Base-by-base conservation (phyloP, 495 filamentous ascomycete genomes). In the Astrothelium macrocarpum region DNA sequence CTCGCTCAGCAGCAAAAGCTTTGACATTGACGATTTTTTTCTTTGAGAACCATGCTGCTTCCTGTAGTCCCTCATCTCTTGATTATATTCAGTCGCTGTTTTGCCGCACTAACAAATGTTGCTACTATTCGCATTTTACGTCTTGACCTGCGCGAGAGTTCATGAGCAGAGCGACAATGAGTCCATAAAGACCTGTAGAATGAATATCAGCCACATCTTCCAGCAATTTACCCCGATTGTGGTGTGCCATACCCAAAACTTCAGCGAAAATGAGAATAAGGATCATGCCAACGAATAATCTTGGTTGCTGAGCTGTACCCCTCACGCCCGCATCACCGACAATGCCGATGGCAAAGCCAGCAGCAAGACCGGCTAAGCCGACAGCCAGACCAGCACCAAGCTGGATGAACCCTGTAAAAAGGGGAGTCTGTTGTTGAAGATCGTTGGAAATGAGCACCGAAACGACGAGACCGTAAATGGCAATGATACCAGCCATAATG, bases 401-500 rank as follows among this genome's bases (percentile, higher is more conserved):
- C 76, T 99, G 95, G 72, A 97, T 95, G 81, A 97, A 97, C 62
- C 89, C 87, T 59, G 91, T 93, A 81, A 88, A 99, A 60, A 99
- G 86, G 61, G 95, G 81, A 64, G 89, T 79, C 62, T 87, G 67
- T 79, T 99, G 95, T 66, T 79, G 81, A 69, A 99, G 81, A 71
- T 87, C 85, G 78, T 95, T 92, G 71, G 95, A 96, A 76, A 99
- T 92, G 74, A 99, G 78, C 77, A 99, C 94, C 2, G 93, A 97
- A 62, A 99, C 94, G 80, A 99, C 94, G 61, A 99, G 85, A 71
- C 94, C 94, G 82, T 99, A 99, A 79, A 99, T 99, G 87, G 89
- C 95, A 78, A 99, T 97, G 80, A 99, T 99, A 97, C 94, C 94
- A 82, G 94, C 94, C 94, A 99, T 99, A 84, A 99, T 95, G 78